Conservation (phyloP, 2,329 filamentous ascomycete species). For the Plenodomus tracheiphilus region DNA sequence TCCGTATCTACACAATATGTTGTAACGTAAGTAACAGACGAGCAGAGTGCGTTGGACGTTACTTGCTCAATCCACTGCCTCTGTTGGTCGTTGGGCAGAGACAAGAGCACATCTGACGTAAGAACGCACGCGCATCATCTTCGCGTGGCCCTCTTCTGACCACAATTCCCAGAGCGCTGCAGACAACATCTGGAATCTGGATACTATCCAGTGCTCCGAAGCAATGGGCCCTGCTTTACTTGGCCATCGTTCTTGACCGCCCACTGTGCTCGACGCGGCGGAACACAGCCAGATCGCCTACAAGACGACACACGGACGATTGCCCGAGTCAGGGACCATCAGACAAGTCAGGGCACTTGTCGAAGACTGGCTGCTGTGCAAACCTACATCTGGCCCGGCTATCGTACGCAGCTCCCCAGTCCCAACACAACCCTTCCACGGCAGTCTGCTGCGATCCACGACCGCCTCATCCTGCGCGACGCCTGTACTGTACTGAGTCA, state of each 20-base stretch:
- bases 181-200: background rate
- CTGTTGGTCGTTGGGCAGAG: background rate
- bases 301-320: background rate
- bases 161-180: background rate
- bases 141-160: too few relatives aligned
- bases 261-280: background rate
- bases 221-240: background rate
- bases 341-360: background rate
- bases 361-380: background rate
- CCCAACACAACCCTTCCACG: background rate
- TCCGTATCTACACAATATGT: too few relatives aligned
- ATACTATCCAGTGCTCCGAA: background rate
- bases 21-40: too few relatives aligned
- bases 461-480: slow-evolving; percentile 12
- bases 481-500: slow-evolving; percentile 9
- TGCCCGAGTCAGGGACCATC: background rate
- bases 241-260: background rate
- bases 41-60: background rate
- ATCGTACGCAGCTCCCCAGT: background rate
- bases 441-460: slow-evolving; percentile 9
- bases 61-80: slow-evolving; percentile 1
- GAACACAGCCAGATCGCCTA: background rate
- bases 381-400: background rate
- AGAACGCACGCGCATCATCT: background rate
- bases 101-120: background rate